phyloP scores from a whole-genome alignment of 352 stramenopile genomes.

The Phytophthora quininea region DNA sequence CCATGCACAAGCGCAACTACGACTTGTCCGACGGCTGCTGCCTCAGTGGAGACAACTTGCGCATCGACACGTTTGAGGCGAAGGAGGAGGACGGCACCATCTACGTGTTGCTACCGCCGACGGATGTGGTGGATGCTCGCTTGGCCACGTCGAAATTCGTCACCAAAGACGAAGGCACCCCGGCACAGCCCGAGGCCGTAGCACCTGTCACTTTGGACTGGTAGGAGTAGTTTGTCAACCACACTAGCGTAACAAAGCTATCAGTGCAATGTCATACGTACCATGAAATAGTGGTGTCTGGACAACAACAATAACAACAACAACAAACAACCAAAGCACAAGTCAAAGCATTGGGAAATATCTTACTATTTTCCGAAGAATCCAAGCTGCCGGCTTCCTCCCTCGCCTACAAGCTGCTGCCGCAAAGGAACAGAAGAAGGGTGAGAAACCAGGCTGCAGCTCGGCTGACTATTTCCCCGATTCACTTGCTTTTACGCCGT shows the following conservation, averaged over 20 bases:
- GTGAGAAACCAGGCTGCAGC: conserved; percentile 24
- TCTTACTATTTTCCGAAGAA: conserved; percentile 57
- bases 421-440: conserved; percentile 40
- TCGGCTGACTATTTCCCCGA: conserved; percentile 26
- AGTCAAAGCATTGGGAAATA: conserved; percentile 46
- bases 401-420: conserved; percentile 34
- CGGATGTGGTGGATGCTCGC: conserved; percentile 81
- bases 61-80: conserved; percentile 86
- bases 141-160: conserved; percentile 78
- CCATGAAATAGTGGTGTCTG: no score
- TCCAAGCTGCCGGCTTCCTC: conserved; percentile 35
- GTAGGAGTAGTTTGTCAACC: conserved; percentile 6
- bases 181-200: not conserved
- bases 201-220: conserved; percentile 23
- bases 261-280: no score
- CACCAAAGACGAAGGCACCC: conserved; percentile 4
- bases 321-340: not conserved
- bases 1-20: conserved; percentile 94
- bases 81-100: conserved; percentile 79
- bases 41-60: conserved; percentile 68
- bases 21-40: conserved; percentile 75
- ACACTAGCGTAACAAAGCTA: no score
- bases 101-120: conserved; percentile 79
- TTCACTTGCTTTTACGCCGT: conserved; percentile 30
- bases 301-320: not conserved